Base-by-base conservation (phyloP, 2,329 filamentous ascomycete genomes). In the Fusarium circinatum region DNA sequence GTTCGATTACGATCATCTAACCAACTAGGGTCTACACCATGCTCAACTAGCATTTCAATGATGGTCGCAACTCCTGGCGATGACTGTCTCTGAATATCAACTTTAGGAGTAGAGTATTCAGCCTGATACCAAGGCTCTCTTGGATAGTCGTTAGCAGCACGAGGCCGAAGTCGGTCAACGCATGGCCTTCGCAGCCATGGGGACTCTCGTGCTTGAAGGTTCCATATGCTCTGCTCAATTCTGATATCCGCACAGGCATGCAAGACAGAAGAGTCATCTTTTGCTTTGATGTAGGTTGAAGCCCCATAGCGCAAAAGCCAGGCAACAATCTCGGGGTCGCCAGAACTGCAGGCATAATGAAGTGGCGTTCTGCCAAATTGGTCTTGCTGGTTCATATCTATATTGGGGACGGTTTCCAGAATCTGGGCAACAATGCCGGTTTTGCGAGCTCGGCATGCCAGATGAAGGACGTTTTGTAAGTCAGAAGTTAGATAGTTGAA, bases 261-360 rank as follows among this genome's bases (percentile, higher is more conserved):
- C 1, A 77, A 62, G 34, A 51, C 63, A 11, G 61, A 75, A 8
- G 58, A 38, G 1, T 36, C 34, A 14, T 68, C 13, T 0, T 38
- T 47, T 15, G 74, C 73, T 6, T 64, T 11, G 2, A 24, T 39
- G 15, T 60, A 30, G 7, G 42, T 36, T 12, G 60, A 47, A 6
- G 67, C 75, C 5, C 73, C 71, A 20, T 68, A 32, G 8, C 55
- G 34, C 14, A 77, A 59, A 3, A 77, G 71, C 12, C 71, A 45
- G 5, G 55, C 55, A 2, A 77, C 71, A 3, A 48, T 70, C 34
- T 77, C 75, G 1, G 65, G 24, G 8, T 76, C 67, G 14, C 75
- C 75, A 7, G 75, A 77, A 24, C 42, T 59, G 11, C 71, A 75
- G 7, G 75, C 75, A 34, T 75, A 75, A 38, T 74, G 55, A 3